Base-by-base conservation (phyloP, 2,329 filamentous ascomycete genomes). In the Clonostachys rhizophaga region DNA sequence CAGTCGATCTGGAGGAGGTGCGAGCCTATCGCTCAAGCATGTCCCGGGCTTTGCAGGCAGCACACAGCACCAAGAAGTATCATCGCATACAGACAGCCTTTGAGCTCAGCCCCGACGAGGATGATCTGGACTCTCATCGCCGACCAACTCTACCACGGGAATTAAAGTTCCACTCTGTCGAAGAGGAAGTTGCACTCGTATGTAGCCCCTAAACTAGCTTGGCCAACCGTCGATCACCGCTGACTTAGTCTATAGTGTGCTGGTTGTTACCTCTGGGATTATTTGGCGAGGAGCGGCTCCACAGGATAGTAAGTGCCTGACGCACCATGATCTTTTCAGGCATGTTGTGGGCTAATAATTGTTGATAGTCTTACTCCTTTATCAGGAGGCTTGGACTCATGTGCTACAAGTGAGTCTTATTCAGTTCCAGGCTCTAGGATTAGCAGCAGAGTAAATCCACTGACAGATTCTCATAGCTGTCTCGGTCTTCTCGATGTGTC, bases 1-100 rank as follows among this genome's bases (percentile, higher is more conserved):
- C 81, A 0, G 71, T 87, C 5, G 83, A 86, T 54, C 67, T 87
- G 3, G 87, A 91, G 56, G 84, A 89, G 50, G 85, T 91, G 7
- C 70, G 84, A 42, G 68, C 75, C 3, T 83, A 74, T 54, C 71
- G 86, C 1, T 78, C 67, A 13, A 66, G 74, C 2, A 71, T 76
- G 9, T 78, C 77, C 10, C 71, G 81, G 49, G 76, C 78, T 7
- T 57, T 79, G 18, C 84, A 87, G 59, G 76, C 36, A 18, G 36
- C 36, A 11, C 14, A 18, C 7, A 39, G 36, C 36, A 39, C 36
- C 37, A 11, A 16, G 6, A 35, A 35, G 43, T 45, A 45, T 5
- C 30, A 45, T 33, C 34, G 30, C 11, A 45, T 45, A 8, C 43
- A 45, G 39, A 45, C 36, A 7, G 14, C 10, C 12, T 39, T 45